Conservation (phyloP, 257 asterid genomes). For the Solanum etuberosum region DNA sequence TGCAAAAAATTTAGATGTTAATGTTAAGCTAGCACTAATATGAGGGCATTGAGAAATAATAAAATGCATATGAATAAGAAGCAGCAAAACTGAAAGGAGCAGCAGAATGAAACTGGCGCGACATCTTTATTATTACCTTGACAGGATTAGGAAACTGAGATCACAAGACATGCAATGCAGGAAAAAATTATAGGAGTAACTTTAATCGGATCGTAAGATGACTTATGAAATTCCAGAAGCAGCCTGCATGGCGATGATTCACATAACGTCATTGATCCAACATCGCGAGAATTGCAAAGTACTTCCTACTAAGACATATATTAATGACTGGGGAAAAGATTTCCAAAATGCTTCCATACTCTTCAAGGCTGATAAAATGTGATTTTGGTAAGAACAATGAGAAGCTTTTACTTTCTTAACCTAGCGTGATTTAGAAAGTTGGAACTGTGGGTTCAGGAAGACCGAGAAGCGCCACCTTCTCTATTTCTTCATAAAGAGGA, state of each 20-base stretch:
- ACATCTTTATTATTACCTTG: neutral
- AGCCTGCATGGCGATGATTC: neutral
- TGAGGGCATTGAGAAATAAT: neutral
- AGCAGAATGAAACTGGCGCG: neutral
- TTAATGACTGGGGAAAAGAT: neutral
- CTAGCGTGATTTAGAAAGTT: neutral
- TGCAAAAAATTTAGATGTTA: conserved; percentile 14
- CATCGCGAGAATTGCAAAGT: neutral
- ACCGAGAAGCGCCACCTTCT: neutral
- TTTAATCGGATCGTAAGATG: neutral
- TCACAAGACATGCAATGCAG: neutral
- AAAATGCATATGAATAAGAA: neutral
- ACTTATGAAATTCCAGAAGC: neutral
- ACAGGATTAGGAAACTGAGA: neutral
- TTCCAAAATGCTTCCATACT: neutral
- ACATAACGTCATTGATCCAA: neutral
- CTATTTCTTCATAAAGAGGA: neutral
- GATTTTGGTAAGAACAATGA: neutral
- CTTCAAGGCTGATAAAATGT: neutral
- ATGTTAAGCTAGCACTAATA: neutral
- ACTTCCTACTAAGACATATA: neutral
- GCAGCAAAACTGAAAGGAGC: neutral
- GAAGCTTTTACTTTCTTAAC: neutral
- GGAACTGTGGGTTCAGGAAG: neutral
- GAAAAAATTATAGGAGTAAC: neutral